Evolutionary conservation across 2,329 filamentous ascomycete genomes (phyloP).

Genomic region (Meredithiella fracta): DNA sequence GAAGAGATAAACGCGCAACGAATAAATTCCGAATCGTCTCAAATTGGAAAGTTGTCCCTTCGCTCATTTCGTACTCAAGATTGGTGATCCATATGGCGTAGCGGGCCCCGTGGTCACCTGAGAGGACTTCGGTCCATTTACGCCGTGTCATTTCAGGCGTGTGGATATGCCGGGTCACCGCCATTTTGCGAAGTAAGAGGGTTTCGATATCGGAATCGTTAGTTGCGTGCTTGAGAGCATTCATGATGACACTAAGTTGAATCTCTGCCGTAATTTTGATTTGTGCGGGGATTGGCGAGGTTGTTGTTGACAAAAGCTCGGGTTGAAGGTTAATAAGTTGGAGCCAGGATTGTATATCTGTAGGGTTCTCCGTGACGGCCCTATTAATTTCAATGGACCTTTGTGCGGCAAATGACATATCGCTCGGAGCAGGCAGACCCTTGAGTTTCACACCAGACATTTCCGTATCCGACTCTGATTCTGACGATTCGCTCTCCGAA

Average conservation of each 20-base stretch:
- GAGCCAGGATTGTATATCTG: slow-evolving; percentile 58
- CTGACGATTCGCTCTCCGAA: slow-evolving; percentile 28
- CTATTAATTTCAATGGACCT: slow-evolving; percentile 43
- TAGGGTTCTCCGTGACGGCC: slow-evolving; percentile 46
- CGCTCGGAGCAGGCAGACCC: slow-evolving; percentile 21
- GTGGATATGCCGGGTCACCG: slow-evolving; percentile 62
- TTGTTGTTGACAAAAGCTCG: slow-evolving; percentile 21
- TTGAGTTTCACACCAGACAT: slow-evolving; percentile 19
- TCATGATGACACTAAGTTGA: slow-evolving; percentile 63
- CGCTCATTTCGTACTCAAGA: slow-evolving; percentile 56
- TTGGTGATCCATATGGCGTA: slow-evolving; percentile 57
- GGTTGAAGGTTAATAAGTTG: slow-evolving; percentile 67
- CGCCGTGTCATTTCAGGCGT: slow-evolving; percentile 40
- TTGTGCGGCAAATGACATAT: neutral
- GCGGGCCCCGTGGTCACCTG: slow-evolving; percentile 21
- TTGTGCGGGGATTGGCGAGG: slow-evolving; percentile 20
- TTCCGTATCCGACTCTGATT: slow-evolving; percentile 14
- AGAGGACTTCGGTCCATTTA: slow-evolving; percentile 44
- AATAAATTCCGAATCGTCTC: slow-evolving; percentile 47
- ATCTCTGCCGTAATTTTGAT: slow-evolving; percentile 48
- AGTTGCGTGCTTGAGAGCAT: slow-evolving; percentile 46
- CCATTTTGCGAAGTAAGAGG: slow-evolving; percentile 53
- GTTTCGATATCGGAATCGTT: slow-evolving; percentile 34
- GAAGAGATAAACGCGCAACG: slow-evolving; percentile 29
- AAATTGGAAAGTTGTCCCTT: slow-evolving; percentile 49